Evolutionary conservation across 768 basidiomycete genomes (phyloP).

Genomic region (Boletus rubropictus): DNA sequence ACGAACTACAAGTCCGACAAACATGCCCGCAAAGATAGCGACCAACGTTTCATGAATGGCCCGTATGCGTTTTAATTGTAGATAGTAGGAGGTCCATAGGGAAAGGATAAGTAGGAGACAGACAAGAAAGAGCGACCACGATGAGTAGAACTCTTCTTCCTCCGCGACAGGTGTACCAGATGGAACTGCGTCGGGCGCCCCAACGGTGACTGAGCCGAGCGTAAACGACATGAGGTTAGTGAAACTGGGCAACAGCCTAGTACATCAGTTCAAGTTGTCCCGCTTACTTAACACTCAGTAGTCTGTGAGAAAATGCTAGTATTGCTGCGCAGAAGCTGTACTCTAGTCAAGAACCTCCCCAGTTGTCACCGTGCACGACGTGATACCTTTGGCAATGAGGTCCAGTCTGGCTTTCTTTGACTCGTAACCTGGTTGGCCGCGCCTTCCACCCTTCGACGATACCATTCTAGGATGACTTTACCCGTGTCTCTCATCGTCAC

Average conservation of each 20-base stretch:
- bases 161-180: conserved; percentile 44
- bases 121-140: conserved; percentile 91
- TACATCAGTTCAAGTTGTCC: conserved; percentile 1
- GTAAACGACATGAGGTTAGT: conserved; percentile 33
- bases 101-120: conserved; percentile 90
- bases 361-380: conserved; percentile 9
- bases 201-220: conserved; percentile 32
- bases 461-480: conserved; percentile 17
- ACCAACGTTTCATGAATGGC: conserved; percentile 95
- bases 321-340: conserved; percentile 1
- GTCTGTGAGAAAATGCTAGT: too few species aligned
- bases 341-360: neutral
- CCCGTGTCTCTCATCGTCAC: conserved; percentile 30
- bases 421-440: neutral
- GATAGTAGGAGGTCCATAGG: conserved; percentile 94
- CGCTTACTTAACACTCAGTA: conserved; percentile 18
- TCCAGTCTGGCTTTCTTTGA: conserved; percentile 22
- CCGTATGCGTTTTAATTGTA: conserved; percentile 94
- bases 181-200: conserved; percentile 21
- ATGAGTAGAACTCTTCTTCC: conserved; percentile 87
- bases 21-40: conserved; percentile 93
- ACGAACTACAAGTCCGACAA: conserved; percentile 86
- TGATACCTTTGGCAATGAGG: conserved; percentile 18
- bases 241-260: neutral
- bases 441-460: conserved; percentile 3